A percentile compares a stretch with the other conserved stretches of the same genome.
Evolutionary conservation across 805 yeast species (phyloP).

Genomic region (Cyberlindnera saturnus): DNA sequence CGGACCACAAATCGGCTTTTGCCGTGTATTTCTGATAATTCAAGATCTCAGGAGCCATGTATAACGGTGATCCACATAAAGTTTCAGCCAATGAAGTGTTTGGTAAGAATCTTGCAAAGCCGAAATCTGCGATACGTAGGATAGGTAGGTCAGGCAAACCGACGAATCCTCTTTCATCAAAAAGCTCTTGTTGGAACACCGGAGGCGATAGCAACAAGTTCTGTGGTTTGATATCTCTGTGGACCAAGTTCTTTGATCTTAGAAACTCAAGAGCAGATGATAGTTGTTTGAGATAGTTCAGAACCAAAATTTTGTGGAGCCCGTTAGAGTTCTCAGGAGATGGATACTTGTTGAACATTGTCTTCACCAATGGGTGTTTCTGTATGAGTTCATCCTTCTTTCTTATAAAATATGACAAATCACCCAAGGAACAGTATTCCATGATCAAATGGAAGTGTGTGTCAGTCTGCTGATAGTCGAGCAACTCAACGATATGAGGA

Average conservation of each 20-base stretch:
- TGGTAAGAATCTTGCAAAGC: slow-evolving; percentile 93
- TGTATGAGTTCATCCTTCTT: slow-evolving; percentile 64
- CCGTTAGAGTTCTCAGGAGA: slow-evolving; percentile 76
- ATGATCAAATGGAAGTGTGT: slow-evolving; percentile 81
- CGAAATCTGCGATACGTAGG: slow-evolving; percentile 93
- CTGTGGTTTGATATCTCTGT: slow-evolving; percentile 94
- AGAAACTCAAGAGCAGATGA: slow-evolving; percentile 79
- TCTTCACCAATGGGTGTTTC: slow-evolving; percentile 72
- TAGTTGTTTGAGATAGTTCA: slow-evolving; percentile 83
- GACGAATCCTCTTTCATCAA: slow-evolving; percentile 45
- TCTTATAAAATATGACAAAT: slow-evolving; percentile 79
- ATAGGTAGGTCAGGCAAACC: slow-evolving; percentile 89
- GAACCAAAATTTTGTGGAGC: slow-evolving; percentile 66
- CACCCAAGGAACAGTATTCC: slow-evolving; percentile 97
- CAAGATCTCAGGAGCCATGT: slow-evolving; percentile 97
- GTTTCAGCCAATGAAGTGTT: slow-evolving; percentile 94
- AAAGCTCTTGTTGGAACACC: slow-evolving; percentile 53
- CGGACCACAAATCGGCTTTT: slow-evolving; percentile 96
- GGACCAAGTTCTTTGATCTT: slow-evolving; percentile 80
- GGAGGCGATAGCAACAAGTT: slow-evolving; percentile 81
- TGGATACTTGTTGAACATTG: slow-evolving; percentile 76
- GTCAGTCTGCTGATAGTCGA: slow-evolving; percentile 76
- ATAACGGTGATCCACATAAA: slow-evolving; percentile 92
- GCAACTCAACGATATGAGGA: slow-evolving; percentile 84
- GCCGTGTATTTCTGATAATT: slow-evolving; percentile 95